Percentiles rank a stretch among this genome's conserved stretches.
These are phyloP conservation scores for Bruguiera sexangula DNA, from an alignment of 345 rosid species.

Conservation along the genomic window DNA sequence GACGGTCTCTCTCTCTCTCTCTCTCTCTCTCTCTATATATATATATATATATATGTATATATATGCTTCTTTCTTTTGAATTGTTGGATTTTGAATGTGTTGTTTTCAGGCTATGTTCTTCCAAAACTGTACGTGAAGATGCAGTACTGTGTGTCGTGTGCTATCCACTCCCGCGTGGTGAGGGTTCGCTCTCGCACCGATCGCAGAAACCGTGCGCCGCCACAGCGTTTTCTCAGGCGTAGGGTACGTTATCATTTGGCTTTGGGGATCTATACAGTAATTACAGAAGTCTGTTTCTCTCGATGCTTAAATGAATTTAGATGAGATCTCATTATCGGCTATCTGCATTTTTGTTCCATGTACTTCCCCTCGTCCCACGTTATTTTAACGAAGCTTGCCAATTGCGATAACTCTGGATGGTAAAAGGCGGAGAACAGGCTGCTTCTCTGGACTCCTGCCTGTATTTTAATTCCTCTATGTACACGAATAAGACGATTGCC, in stretches of 20 bases:
- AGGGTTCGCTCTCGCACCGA: conserved; percentile 79
- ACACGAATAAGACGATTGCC: too few species aligned
- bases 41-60: background rate
- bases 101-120: conserved; percentile 50
- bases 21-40: background rate
- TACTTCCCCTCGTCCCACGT: too few species aligned
- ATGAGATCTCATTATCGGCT: too few species aligned
- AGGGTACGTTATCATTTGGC: conserved; percentile 38
- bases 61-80: background rate
- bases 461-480: too few species aligned
- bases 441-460: too few species aligned
- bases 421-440: too few species aligned
- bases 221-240: conserved; percentile 76
- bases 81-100: background rate
- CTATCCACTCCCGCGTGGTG: conserved; percentile 95
- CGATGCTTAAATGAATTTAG: too few species aligned
- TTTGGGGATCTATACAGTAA: background rate
- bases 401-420: too few species aligned
- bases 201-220: conserved; percentile 80
- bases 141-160: conserved; percentile 94
- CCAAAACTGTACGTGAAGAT: conserved; percentile 82
- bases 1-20: conserved; percentile 37
- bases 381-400: too few species aligned
- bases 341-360: too few species aligned
- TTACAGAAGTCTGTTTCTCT: background rate